These are phyloP conservation scores for Funneliformis mosseae DNA, from an alignment of 192 early-diverging fungal species.

Conservation along the genomic window DNA sequence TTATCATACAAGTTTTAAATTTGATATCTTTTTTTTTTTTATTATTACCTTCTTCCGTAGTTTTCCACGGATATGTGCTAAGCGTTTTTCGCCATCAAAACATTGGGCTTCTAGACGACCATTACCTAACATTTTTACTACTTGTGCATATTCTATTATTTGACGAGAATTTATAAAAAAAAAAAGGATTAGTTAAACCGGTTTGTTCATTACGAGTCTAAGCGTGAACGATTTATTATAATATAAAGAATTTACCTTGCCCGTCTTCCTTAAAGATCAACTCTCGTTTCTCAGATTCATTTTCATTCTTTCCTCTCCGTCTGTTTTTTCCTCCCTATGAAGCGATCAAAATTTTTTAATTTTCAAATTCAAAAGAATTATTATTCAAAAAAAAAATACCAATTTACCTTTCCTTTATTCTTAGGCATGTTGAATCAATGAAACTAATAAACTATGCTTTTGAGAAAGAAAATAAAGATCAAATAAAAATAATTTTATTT, in stretches of 20 bases:
- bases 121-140: slow-evolving; percentile 95
- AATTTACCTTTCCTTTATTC: slow-evolving; percentile 94
- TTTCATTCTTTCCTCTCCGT: slow-evolving; percentile 97
- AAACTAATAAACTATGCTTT: background rate
- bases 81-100: slow-evolving; percentile 85
- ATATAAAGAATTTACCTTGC: slow-evolving; percentile 67
- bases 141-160: slow-evolving; percentile 88
- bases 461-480: background rate
- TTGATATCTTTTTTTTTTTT: background rate
- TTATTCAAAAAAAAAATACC: background rate
- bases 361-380: background rate
- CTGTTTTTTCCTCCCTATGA: slow-evolving; percentile 80
- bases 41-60: slow-evolving; percentile 90
- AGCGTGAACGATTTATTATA: background rate
- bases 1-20: background rate
- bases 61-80: slow-evolving; percentile 96
- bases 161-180: background rate
- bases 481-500: background rate
- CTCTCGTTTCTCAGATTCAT: slow-evolving; percentile 94
- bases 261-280: slow-evolving; percentile 96
- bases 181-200: background rate
- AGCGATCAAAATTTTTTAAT: slow-evolving; percentile 1
- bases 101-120: slow-evolving; percentile 90
- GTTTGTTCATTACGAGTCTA: background rate
- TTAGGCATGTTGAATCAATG: slow-evolving; percentile 69